Conservation (phyloP, 306 rosid genomes). For the Cicer bijugum region DNA sequence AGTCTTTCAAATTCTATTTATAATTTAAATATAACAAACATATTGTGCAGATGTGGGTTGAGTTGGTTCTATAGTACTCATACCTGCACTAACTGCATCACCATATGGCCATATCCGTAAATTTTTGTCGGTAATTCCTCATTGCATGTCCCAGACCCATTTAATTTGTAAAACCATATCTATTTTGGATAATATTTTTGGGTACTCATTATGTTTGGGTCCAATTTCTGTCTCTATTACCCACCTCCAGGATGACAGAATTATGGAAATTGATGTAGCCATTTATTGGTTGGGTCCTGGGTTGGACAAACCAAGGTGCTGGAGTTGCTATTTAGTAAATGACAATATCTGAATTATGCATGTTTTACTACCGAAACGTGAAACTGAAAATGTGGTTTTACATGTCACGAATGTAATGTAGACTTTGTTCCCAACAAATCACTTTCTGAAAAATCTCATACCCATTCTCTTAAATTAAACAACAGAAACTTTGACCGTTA, state of each 20-base stretch:
- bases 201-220: not conserved
- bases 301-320: conserved; percentile 2
- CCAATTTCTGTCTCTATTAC: not conserved
- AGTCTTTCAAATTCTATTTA: not conserved
- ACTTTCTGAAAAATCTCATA: not conserved
- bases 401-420: not conserved
- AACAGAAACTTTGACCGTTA: too few relatives aligned
- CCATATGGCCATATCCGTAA: not conserved
- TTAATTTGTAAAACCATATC: not conserved
- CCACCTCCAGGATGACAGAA: not conserved
- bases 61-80: not conserved
- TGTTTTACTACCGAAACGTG: not conserved
- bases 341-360: not conserved
- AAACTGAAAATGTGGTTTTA: conserved; percentile 20
- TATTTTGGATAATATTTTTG: not conserved
- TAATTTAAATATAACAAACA: not conserved
- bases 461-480: too few relatives aligned
- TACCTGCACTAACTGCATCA: not conserved
- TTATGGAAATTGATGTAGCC: conserved; percentile 10
- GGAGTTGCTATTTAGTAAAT: not conserved
- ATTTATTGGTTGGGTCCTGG: not conserved
- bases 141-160: not conserved
- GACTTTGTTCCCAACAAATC: not conserved
- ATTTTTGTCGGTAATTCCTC: not conserved
- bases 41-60: not conserved